Percentiles rank a stretch among this genome's conserved stretches.
phyloP scores from a whole-genome alignment of 345 rosid genomes.

The Lumnitzera racemosa region DNA sequence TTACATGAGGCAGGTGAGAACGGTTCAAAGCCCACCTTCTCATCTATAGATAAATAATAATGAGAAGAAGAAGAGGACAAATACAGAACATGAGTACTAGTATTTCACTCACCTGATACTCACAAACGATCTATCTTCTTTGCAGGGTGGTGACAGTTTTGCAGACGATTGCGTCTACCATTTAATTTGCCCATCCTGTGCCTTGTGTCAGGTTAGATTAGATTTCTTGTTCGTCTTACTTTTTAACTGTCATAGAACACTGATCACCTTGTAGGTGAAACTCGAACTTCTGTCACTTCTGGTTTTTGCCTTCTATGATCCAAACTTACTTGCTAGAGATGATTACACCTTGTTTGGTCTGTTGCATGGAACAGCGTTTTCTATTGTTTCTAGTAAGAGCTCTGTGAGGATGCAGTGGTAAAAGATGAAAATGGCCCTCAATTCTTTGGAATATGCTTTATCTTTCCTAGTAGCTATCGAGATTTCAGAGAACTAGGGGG shows the following conservation, averaged over 20 bases:
- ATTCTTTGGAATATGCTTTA: too few species aligned
- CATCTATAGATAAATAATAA: too few species aligned
- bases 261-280: not conserved
- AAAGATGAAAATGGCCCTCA: not conserved
- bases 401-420: too few species aligned
- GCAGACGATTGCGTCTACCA: slow-evolving; percentile 75
- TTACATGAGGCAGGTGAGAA: too few species aligned
- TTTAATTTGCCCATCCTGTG: slow-evolving; percentile 67
- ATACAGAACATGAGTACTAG: not conserved
- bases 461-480: too few species aligned
- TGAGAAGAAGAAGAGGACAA: not conserved
- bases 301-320: too few species aligned
- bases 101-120: not conserved
- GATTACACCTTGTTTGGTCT: too few species aligned
- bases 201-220: slow-evolving; percentile 67
- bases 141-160: slow-evolving; percentile 58
- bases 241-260: not conserved
- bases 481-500: too few species aligned
- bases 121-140: not conserved
- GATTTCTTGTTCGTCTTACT: slow-evolving; percentile 1
- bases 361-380: too few species aligned
- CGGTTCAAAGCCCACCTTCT: too few species aligned
- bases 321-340: too few species aligned
- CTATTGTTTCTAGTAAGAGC: too few species aligned
- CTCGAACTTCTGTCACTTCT: not conserved